Evolutionary conservation across 192 early-diverging fungal genomes (phyloP), one percentile per base, ranked within the genome.

Genomic region (Oehlia diaphana): DNA sequence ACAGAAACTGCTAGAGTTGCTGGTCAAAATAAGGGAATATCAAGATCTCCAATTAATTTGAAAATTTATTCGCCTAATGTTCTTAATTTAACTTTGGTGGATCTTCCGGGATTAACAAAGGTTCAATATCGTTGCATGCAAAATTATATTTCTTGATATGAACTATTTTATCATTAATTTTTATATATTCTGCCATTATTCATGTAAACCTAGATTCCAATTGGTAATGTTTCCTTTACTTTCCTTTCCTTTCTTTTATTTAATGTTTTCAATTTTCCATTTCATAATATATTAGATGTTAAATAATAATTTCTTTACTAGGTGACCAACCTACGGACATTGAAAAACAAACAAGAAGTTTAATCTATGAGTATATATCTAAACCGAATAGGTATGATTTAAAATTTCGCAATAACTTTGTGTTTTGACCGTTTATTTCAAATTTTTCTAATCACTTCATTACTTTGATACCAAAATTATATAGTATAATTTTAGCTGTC

Each of bases 291-390:
- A 77, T 44, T 63, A 28, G 58, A 23, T 16, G 58, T 69, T 23
- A 21, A 26, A 53, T 69, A 37, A 23, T 50, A 33, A 44, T 28
- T 85, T 75, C 84, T 80, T 63, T 31, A 31, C 81, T 89, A 84
- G 94, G 94, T 42, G 94, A 95, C 79, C 94, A 95, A 83, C 94
- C 94, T 26, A 88, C 87, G 2, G 94, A 95, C 73, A 95, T 95
- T 70, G 94, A 95, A 78, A 91, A 89, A 74, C 93, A 94, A 86
- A 95, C 91, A 35, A 88, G 93, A 75, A 89, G 86, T 76, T 76
- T 95, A 80, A 88, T 95, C 28, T 83, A 92, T 75, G 94, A 94
- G 80, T 95, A 93, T 72, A 94, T 95, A 73, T 84, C 87, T 67
- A 94, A 94, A 72, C 93, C 94, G 63, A 95, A 95, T 88, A 90